phyloP scores from a whole-genome alignment of 2,329 filamentous ascomycete species.

The Fusarium decemcellulare region DNA sequence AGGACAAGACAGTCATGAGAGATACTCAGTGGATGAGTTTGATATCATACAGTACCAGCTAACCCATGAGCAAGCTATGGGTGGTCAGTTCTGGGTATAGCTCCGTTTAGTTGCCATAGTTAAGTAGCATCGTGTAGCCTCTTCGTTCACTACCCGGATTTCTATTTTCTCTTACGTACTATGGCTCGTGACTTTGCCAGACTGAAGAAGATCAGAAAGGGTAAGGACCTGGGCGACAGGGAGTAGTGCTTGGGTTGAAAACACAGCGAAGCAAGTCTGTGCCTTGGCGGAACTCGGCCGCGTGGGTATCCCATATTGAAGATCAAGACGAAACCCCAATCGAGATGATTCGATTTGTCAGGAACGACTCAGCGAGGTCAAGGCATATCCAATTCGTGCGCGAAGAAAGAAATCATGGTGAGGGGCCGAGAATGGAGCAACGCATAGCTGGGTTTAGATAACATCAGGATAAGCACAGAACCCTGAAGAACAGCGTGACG shows the following conservation, averaged over 20 bases:
- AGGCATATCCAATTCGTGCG: constrained; percentile 6
- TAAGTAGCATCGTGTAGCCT: constrained; percentile 43
- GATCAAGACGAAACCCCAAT: background rate
- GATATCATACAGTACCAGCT: constrained; percentile 4
- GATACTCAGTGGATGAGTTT: constrained; percentile 22
- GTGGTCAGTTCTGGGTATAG: constrained; percentile 30
- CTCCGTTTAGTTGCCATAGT: constrained; percentile 22
- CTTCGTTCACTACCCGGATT: constrained; percentile 30
- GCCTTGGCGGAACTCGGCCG: background rate
- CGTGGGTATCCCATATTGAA: background rate
- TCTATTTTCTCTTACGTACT: constrained; percentile 6
- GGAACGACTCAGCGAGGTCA: background rate
- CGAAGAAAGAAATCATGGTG: constrained; percentile 15
- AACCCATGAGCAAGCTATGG: constrained; percentile 12
- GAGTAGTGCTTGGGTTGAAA: background rate
- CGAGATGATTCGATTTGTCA: constrained; percentile 5
- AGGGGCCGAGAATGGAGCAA: constrained; percentile 20
- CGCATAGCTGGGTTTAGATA: constrained; percentile 14
- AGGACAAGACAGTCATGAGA: constrained; percentile 17
- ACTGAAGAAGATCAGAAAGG: constrained; percentile 1
- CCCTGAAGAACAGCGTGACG: background rate
- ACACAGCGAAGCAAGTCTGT: background rate
- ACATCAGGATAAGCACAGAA: constrained; percentile 1
- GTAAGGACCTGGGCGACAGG: background rate
- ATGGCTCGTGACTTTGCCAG: constrained; percentile 4